Base-by-base conservation (phyloP, 352 stramenopile genomes). In the Phytopythium chamaehyphon region DNA sequence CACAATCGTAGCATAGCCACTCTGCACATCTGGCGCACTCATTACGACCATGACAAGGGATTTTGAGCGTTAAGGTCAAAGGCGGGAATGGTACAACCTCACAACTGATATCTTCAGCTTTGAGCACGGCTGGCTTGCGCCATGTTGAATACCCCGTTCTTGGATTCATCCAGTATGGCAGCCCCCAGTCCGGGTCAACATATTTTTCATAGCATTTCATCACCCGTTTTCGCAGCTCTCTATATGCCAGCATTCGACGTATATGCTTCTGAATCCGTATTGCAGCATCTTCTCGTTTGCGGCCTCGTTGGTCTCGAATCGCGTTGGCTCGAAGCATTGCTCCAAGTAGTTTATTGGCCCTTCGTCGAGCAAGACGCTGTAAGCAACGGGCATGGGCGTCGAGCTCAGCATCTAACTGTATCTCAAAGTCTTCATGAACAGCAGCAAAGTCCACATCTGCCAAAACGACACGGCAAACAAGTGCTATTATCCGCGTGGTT, bases 151-250 rank as follows among this genome's bases (percentile, higher is more conserved):
- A 88, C 0, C 75, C 76, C 3, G 79, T 78, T 1, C 55, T 61
- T 1, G 76, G 82, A 43, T 92, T 89, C 48, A 79, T 62, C 82
- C 82, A 90, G 40, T 90, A 92, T 0, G 79, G 79, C 8, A 86
- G 14, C 0, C 62, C 64, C 62, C 66, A 88, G 7, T 76, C 69
- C 6, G 75, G 67, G 51, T 92, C 79, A 18, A 89, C 49, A 55
- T 83, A 88, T 47, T 92, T 92, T 14, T 86, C 70, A 55, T 90
- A 92, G 21, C 61, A 58, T 21, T 64, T 48, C 37, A 78, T 69
- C 5, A 88, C 64, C 8, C 54, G 53, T 15, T 40, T 31, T 0
- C 62, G 58, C n/a, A 71, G 39, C 48, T 66, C 51, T 14, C 61
- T 54, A 21, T 55, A 67, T 11, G 76, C 71, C 4, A 88, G 44